Percentiles rank a stretch among this genome's conserved stretches.
These are phyloP conservation scores for Oryza meyeriana DNA, from an alignment of 176 grass and related monocot genomes.

Conservation along the genomic window DNA sequence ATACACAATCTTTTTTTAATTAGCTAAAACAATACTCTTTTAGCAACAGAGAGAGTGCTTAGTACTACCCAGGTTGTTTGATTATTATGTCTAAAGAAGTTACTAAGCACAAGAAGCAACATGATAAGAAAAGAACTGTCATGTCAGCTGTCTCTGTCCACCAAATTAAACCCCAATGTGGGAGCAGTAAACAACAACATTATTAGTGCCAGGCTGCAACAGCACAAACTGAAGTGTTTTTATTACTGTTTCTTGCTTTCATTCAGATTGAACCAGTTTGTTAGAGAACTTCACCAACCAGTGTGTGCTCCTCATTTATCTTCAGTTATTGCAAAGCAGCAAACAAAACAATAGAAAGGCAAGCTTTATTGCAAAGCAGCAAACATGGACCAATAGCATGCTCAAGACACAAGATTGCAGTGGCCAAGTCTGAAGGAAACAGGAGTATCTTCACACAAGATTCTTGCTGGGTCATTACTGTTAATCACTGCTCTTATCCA, in stretches of 20 bases:
- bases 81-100: conserved; percentile 14
- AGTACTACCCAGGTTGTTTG: neutral
- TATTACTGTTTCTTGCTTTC: neutral
- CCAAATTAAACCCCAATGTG: neutral
- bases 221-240: neutral
- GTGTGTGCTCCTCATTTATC: conserved; percentile 12
- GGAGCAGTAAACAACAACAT: conserved; percentile 3
- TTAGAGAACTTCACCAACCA: neutral
- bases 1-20: too few relatives aligned
- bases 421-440: neutral
- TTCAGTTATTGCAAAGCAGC: neutral
- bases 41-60: too few relatives aligned
- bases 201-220: conserved; percentile 3
- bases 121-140: conserved; percentile 8
- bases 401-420: neutral
- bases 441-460: neutral
- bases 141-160: conserved; percentile 3
- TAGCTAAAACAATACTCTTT: too few relatives aligned
- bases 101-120: conserved; percentile 22
- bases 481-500: neutral
- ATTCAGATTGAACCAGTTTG: neutral
- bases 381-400: neutral
- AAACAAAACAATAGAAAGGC: neutral
- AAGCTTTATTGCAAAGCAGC: conserved; percentile 7
- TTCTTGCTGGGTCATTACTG: neutral